Evolutionary conservation across 768 basidiomycete genomes (phyloP).

Genomic region (Psilocybe sp.): DNA sequence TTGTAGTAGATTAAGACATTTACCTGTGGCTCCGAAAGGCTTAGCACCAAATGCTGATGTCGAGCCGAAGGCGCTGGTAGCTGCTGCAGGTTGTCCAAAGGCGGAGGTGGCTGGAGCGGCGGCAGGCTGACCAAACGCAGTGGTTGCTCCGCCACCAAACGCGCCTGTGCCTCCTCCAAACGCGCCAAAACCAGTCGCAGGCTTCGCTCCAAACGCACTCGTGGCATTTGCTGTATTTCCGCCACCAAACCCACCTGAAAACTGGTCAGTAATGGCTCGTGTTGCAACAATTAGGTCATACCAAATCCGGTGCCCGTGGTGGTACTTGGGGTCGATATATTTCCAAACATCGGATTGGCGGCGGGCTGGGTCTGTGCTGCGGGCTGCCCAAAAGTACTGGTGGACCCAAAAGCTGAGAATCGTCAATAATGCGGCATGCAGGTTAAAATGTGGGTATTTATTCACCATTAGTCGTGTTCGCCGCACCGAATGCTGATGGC

Average conservation of each 20-base stretch:
- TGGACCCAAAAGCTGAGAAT: constrained; percentile 48
- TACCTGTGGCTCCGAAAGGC: constrained; percentile 37
- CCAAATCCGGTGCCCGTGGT: constrained; percentile 41
- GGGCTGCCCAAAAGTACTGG: constrained; percentile 58
- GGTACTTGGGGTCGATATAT: constrained; percentile 34
- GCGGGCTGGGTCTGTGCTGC: constrained; percentile 46
- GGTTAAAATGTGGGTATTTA: constrained; percentile 21
- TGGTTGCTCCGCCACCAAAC: constrained; percentile 45
- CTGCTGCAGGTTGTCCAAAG: constrained; percentile 39
- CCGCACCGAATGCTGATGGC: constrained; percentile 28
- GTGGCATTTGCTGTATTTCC: constrained; percentile 35
- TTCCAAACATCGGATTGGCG: constrained; percentile 83
- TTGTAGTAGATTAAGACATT: constrained; percentile 1
- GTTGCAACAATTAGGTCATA: constrained; percentile 25
- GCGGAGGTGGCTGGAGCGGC: constrained; percentile 28
- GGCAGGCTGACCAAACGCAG: constrained; percentile 40
- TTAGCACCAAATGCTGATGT: constrained; percentile 24
- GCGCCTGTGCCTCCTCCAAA: constrained; percentile 60
- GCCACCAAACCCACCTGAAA: constrained; percentile 43
- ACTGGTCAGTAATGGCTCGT: constrained; percentile 14
- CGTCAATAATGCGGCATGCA: constrained; percentile 21
- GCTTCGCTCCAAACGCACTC: constrained; percentile 65
- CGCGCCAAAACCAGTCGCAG: constrained; percentile 72
- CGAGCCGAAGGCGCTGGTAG: constrained; percentile 31
- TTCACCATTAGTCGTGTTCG: constrained; percentile 34